A percentile compares a stretch with the other conserved stretches of the same genome.
These are phyloP conservation scores for Cairneyella variabilis DNA, from an alignment of 495 filamentous ascomycete species.

Conservation along the genomic window DNA sequence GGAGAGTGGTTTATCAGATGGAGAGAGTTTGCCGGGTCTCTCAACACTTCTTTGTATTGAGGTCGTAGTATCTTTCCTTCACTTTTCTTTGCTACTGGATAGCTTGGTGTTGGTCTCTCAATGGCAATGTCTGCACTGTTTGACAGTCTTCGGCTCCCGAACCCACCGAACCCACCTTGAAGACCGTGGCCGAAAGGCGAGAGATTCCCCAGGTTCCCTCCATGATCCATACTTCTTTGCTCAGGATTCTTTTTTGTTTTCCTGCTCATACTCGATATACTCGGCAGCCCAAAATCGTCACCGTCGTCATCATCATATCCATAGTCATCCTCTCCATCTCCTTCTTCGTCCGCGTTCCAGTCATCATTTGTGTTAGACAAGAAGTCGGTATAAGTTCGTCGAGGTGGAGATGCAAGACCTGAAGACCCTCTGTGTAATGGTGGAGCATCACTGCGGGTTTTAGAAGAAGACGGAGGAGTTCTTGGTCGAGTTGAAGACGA, in stretches of 20 bases:
- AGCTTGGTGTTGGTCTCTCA: conserved; percentile 80
- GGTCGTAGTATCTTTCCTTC: conserved; percentile 94
- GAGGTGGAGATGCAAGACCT: conserved; percentile 53
- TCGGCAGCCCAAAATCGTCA: conserved; percentile 91
- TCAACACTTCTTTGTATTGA: conserved; percentile 94
- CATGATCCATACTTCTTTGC: conserved; percentile 14
- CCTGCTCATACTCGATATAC: conserved; percentile 80
- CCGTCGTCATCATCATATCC: conserved; percentile 80
- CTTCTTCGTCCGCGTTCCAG: conserved; percentile 64
- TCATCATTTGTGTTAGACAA: conserved; percentile 70
- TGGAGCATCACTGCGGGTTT: conserved; percentile 39
- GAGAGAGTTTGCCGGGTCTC: conserved; percentile 91
- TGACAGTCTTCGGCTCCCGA: conserved; percentile 44
- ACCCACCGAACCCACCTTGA: conserved; percentile 35
- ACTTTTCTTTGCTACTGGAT: conserved; percentile 79
- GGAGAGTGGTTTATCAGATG: conserved; percentile 89
- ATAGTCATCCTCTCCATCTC: conserved; percentile 65
- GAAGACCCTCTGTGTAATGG: conserved; percentile 52
- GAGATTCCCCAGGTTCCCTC: conserved; percentile 8
- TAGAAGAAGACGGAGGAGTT: conserved; percentile 54
- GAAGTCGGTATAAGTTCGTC: conserved; percentile 70
- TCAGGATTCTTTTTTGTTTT: conserved; percentile 50
- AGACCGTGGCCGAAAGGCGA: conserved; percentile 22
- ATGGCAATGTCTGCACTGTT: conserved; percentile 90
- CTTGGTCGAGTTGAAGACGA: conserved; percentile 51